Conservation (phyloP, 129 eudicot species). For the Oenanthe sinensis region DNA sequence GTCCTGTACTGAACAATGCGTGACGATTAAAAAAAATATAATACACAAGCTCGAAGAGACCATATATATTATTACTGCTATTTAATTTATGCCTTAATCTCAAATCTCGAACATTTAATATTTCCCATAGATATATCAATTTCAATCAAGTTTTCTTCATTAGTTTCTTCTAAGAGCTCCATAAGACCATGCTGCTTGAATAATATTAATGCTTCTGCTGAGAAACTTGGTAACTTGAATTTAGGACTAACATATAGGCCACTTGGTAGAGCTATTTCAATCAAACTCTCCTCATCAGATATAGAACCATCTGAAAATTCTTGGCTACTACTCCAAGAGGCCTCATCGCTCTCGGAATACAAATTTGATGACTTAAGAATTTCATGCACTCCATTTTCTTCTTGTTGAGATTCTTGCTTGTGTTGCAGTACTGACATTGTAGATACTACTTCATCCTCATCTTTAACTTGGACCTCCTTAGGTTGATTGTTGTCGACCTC, state of each 20-base stretch:
- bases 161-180: constrained; percentile 24
- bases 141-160: constrained; percentile 85
- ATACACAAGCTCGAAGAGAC: not conserved
- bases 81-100: constrained; percentile 40
- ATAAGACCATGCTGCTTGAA: constrained; percentile 21
- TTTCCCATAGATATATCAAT: constrained; percentile 85
- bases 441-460: not conserved
- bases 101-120: constrained; percentile 75
- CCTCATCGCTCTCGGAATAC: constrained; percentile 41
- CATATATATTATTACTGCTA: not conserved
- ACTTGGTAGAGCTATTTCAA: constrained; percentile 67
- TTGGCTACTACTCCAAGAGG: constrained; percentile 11
- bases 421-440: not conserved
- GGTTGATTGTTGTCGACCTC: constrained; percentile 10
- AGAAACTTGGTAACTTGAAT: constrained; percentile 16
- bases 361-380: constrained; percentile 16
- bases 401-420: not conserved
- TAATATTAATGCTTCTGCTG: constrained; percentile 24
- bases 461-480: not conserved
- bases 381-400: constrained; percentile 10
- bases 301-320: constrained; percentile 63
- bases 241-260: constrained; percentile 39
- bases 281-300: constrained; percentile 87
- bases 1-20: not conserved
- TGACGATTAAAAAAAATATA: not conserved